Evolutionary conservation across 441 rosid genomes (phyloP), one percentile per base, ranked within the genome.

Genomic region (Gossypium davidsonii): DNA sequence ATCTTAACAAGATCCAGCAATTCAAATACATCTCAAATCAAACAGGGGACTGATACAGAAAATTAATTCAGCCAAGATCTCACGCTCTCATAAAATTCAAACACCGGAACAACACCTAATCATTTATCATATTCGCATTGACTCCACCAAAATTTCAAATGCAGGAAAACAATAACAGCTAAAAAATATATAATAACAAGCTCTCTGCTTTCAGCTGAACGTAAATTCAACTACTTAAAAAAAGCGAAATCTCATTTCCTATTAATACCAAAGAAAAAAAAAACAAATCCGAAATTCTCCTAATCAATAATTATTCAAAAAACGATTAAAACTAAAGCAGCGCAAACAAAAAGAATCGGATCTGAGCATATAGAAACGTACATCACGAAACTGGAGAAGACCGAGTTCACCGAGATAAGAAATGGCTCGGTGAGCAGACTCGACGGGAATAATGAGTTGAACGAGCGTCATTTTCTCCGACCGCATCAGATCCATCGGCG

Each of bases 401-500:
- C 99, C 98, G 80, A 93, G 90, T 74, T 90, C 97, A 56, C 97
- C 98, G 80, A 96, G 97, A 74, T 93, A 93, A 70, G 98, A 84
- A 79, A 91, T 15, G 78, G 91, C 94, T 11, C 97, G 97, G 78
- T 89, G 95, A 79, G 99, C 91, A 42, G 97, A 86, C 83, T 93
- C 99, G 58, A 81, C 89, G 20, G 99, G 99, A 70, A 96, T 90
- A 83, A 96, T 96, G 73, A 96, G 93, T 86, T 93, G 97, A 5
- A 91, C 98, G 31, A 89, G 87, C 46, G 88, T 82, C 97, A 96
- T 96, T 89, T 87, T 89, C 90, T 91, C 98, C 55, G 98, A 96
- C 20, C 97, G 91, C 97, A 91, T 89, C 91, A 91, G 96, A 91
- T 93, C 98, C 98, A 96, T 96, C 37, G 94, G 52, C 61, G 96